Conservation (phyloP, 306 rosid genomes). For the Phaseolus lunatus region DNA sequence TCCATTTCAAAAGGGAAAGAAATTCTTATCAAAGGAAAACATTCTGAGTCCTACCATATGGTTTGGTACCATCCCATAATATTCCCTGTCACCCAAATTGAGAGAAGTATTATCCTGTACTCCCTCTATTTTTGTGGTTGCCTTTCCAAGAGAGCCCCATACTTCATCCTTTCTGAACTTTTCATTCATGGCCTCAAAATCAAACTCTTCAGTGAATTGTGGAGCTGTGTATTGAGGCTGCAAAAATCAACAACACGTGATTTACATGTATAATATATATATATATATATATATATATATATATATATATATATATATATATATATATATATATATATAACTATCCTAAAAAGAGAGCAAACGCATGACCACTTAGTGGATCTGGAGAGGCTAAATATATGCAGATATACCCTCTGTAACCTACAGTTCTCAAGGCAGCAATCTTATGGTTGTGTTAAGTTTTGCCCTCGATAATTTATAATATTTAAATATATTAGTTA, state of each 20-base stretch:
- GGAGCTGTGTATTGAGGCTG: constrained; percentile 48
- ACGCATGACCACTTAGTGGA: background rate
- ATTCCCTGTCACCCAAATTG: constrained; percentile 46
- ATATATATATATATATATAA: background rate
- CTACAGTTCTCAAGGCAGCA: background rate
- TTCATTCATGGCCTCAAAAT: constrained; percentile 84
- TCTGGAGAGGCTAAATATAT: background rate
- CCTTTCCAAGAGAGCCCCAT: constrained; percentile 74
- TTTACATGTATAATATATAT: background rate
- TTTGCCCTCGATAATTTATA: background rate
- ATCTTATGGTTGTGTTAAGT: background rate
- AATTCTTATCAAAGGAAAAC: constrained; percentile 28
- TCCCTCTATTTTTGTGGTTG: constrained; percentile 48
- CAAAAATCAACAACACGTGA: constrained; percentile 2
- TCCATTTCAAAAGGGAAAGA: constrained; percentile 13
- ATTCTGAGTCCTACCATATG: constrained; percentile 52
- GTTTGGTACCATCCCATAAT: constrained; percentile 42
- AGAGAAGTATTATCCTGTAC: constrained; percentile 47
- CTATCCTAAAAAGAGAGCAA: background rate
- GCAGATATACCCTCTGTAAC: background rate
- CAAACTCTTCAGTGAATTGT: constrained; percentile 78
- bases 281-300: background rate
- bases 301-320: too few relatives aligned
- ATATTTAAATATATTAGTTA: constrained; percentile 16
- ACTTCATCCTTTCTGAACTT: constrained; percentile 85